Percentiles rank a stretch among this genome's conserved stretches.
Evolutionary conservation across 805 yeast genomes (phyloP).

Genomic region (Kluyveromyces lactis): DNA sequence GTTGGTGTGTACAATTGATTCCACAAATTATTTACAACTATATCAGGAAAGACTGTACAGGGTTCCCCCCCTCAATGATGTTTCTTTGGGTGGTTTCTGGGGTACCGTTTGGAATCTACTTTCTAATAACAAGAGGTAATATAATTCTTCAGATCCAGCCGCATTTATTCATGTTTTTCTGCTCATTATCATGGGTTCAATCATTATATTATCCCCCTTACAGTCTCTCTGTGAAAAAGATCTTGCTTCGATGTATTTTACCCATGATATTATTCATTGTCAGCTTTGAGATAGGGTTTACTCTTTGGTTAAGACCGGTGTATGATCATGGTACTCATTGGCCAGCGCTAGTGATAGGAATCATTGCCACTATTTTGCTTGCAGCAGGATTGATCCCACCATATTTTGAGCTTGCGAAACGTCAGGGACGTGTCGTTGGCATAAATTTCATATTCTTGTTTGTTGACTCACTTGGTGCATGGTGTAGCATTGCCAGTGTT

Average conservation of each 20-base stretch:
- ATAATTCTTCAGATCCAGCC: constrained; percentile 84
- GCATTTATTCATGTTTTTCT: constrained; percentile 65
- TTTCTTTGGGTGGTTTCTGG: constrained; percentile 74
- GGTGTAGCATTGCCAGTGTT: constrained; percentile 60
- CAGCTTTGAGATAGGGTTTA: constrained; percentile 63
- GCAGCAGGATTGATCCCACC: constrained; percentile 84
- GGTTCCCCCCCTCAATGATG: constrained; percentile 84
- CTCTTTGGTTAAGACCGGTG: constrained; percentile 57
- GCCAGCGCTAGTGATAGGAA: constrained; percentile 78
- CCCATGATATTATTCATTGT: constrained; percentile 37
- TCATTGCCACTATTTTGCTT: constrained; percentile 65
- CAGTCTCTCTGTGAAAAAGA: constrained; percentile 27
- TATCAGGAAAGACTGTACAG: constrained; percentile 69
- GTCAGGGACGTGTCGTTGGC: constrained; percentile 81
- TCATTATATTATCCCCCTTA: constrained; percentile 69
- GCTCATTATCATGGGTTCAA: constrained; percentile 62
- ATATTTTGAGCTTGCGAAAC: constrained; percentile 70
- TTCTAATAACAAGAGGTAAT: constrained; percentile 59
- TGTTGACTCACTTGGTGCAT: constrained; percentile 76
- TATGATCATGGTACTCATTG: constrained; percentile 46
- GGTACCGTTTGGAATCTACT: constrained; percentile 81
- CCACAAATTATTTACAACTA: constrained; percentile 80
- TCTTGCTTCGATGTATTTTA: constrained; percentile 28
- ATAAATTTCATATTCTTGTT: constrained; percentile 72
- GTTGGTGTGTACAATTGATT: constrained; percentile 87